Evolutionary conservation across 371 early-diverging fungal species (phyloP).

Genomic region (Nematocida ausubeli): DNA sequence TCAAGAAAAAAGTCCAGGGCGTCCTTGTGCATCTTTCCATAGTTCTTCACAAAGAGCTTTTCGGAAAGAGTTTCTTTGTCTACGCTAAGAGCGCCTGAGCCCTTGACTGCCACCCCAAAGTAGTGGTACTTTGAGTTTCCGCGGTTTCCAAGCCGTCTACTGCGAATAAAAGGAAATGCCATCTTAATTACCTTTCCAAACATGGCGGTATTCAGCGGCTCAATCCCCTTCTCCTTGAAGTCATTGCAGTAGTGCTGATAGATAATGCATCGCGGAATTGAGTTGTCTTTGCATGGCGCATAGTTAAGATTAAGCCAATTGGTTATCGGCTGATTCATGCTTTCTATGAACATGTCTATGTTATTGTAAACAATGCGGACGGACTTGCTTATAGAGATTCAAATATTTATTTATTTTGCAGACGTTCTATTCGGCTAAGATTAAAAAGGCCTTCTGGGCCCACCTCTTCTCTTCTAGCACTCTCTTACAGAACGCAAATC

Average conservation of each 20-base stretch:
- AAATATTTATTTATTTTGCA: background rate
- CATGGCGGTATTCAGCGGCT: conserved; percentile 71
- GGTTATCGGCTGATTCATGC: conserved; percentile 59
- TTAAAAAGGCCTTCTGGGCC: too few relatives aligned
- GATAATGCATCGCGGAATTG: conserved; percentile 71
- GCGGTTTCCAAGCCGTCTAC: conserved; percentile 71
- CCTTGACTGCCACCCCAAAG: conserved; percentile 65
- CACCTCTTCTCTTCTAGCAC: too few relatives aligned
- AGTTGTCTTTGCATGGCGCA: conserved; percentile 68
- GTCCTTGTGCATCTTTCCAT: conserved; percentile 24
- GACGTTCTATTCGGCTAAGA: too few relatives aligned
- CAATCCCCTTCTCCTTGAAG: conserved; percentile 66
- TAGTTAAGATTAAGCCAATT: conserved; percentile 69
- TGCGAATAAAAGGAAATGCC: conserved; percentile 71
- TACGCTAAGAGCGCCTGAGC: background rate
- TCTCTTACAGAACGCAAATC: too few relatives aligned
- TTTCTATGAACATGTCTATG: conserved; percentile 52
- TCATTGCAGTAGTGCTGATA: conserved; percentile 70
- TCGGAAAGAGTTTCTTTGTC: conserved; percentile 6
- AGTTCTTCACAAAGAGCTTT: conserved; percentile 20
- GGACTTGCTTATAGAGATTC: background rate
- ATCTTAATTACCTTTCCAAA: conserved; percentile 72
- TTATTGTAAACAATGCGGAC: conserved; percentile 49
- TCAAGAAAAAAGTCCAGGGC: conserved; percentile 18
- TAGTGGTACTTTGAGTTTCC: conserved; percentile 72